phyloP scores from a whole-genome alignment of 169 alveolate species.

The Perkinsus olseni region DNA sequence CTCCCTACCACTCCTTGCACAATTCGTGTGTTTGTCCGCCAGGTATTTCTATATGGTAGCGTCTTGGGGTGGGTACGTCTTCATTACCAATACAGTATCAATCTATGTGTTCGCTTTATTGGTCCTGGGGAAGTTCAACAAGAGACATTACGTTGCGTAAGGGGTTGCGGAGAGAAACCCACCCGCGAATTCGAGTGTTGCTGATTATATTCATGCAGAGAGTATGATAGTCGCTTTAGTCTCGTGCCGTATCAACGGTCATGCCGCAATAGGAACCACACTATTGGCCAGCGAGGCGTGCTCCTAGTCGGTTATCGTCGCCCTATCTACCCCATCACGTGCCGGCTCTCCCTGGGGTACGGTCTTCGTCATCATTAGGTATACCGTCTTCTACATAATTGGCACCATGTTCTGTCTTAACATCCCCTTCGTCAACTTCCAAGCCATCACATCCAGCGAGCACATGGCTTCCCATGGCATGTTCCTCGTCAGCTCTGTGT shows the following conservation, averaged over 20 bases:
- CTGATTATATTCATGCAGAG: background rate
- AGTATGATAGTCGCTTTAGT: too few relatives aligned
- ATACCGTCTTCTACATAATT: constrained; percentile 80
- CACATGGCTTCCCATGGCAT: constrained; percentile 93
- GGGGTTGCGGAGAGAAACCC: background rate
- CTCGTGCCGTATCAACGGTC: too few relatives aligned
- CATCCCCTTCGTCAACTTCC: constrained; percentile 86
- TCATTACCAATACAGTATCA: constrained; percentile 89
- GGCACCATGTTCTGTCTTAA: constrained; percentile 87
- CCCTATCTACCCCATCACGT: too few relatives aligned
- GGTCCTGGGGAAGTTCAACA: constrained; percentile 71
- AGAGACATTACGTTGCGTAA: constrained; percentile 64
- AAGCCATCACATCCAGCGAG: constrained; percentile 83
- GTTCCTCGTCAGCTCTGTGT: constrained; percentile 59
- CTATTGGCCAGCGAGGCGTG: background rate
- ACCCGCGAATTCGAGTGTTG: background rate
- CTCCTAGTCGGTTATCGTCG: background rate
- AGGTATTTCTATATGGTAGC: constrained; percentile 84
- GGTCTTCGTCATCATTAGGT: constrained; percentile 21
- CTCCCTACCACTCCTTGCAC: background rate
- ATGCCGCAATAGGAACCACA: too few relatives aligned
- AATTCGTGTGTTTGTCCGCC: background rate
- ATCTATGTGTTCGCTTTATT: constrained; percentile 78
- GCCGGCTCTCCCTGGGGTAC: too few relatives aligned
- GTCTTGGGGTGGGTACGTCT: constrained; percentile 99